Evolutionary conservation across 2,329 filamentous ascomycete species (phyloP).

Genomic region (Pyrenophora teres): DNA sequence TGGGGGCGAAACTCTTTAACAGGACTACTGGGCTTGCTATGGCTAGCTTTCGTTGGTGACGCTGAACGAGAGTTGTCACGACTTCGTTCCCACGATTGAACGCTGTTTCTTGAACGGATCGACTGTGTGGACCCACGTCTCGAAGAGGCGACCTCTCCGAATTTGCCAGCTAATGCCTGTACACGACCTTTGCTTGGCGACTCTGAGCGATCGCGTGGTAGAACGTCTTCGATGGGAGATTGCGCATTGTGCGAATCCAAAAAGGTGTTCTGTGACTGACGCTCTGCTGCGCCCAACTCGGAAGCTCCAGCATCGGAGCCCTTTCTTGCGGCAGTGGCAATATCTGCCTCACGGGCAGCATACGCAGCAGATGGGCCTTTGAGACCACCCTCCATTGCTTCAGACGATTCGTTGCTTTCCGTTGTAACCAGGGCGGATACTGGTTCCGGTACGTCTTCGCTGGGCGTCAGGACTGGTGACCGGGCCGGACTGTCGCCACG

Average conservation of each 20-base stretch:
- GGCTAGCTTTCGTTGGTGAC: constrained; percentile 37
- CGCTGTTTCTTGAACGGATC: constrained; percentile 47
- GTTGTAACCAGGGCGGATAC: constrained; percentile 55
- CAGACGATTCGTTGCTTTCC: constrained; percentile 42
- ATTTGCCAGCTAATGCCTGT: constrained; percentile 57
- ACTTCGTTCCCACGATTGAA: constrained; percentile 48
- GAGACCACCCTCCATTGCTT: constrained; percentile 33
- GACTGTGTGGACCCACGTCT: constrained; percentile 54
- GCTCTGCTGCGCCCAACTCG: constrained; percentile 36
- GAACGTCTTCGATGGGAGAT: constrained; percentile 34
- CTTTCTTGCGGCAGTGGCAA: constrained; percentile 36
- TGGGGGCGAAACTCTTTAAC: constrained; percentile 54
- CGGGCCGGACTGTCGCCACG: constrained; percentile 66
- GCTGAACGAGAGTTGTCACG: constrained; percentile 44
- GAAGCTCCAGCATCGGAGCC: constrained; percentile 27
- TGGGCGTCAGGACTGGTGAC: constrained; percentile 58
- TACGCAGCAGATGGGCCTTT: constrained; percentile 32
- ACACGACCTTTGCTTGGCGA: constrained; percentile 58
- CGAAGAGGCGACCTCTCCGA: constrained; percentile 53
- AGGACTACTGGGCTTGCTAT: constrained; percentile 44
- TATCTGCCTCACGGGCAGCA: constrained; percentile 45
- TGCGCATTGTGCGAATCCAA: constrained; percentile 41
- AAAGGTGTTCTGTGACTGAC: constrained; percentile 43
- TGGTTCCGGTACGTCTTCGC: constrained; percentile 51
- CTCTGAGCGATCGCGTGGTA: constrained; percentile 46